Evolutionary conservation across 495 filamentous ascomycete species (phyloP), one percentile per base, ranked within the genome.

Genomic region (Tuber melanosporum): DNA sequence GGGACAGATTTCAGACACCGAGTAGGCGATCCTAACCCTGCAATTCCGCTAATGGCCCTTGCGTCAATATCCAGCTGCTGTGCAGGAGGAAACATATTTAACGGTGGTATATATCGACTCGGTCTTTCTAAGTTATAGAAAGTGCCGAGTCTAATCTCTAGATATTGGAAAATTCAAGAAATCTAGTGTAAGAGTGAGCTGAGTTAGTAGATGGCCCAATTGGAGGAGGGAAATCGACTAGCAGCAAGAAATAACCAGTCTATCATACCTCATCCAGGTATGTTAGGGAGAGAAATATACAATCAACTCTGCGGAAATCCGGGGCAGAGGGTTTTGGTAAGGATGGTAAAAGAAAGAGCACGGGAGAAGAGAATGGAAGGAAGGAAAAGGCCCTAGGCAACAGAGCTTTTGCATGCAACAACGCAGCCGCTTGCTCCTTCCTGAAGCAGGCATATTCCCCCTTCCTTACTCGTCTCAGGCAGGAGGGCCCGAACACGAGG

Each of bases 21-120:
- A 14, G 44, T 39, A 22, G 71, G 41, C 42, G 43, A 44, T 32
- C 77, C 76, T 3, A 22, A 82, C 80, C 80, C 80, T n/a, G 80
- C 57, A 72, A 82, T 82, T 22, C 79, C 80, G 49, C 80, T 82
- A 62, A 82, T 70, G 62, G 76, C 80, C 14, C 74, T 49, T 17
- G 74, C 71, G 76, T 82, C 76, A 6, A 82, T 71, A 69, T 72
- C 17, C 10, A 80, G 71, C 26, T 80, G 71, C 71, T 76, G 78
- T 22, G 73, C 49, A 10, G 73, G 77, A 12, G 77, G 78, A 57
- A 74, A 80, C 74, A 76, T 76, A 20, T 41, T 43, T 15, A 57
- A 57, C 44, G 32, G 14, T 32, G 19, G 32, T 66, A 36, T 66
- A 32, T 66, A 32, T 66, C 12, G 32, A 36, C 15, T 7, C n/a